phyloP scores from a whole-genome alignment of 1,284 basidiomycete genomes.

The Abortiporus biennis region DNA sequence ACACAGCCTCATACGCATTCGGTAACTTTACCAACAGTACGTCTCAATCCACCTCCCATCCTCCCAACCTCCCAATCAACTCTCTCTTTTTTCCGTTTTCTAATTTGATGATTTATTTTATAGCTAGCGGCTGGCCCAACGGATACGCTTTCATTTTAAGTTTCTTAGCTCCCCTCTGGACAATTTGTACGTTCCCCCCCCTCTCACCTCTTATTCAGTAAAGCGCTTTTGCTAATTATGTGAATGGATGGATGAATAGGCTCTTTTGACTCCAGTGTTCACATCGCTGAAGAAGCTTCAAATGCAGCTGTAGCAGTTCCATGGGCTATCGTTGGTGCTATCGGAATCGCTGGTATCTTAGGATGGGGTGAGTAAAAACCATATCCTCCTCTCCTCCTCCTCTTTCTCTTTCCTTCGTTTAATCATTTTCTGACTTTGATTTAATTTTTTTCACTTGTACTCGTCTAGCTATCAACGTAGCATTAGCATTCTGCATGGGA shows the following conservation, averaged over 20 bases:
- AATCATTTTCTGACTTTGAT: too few relatives aligned
- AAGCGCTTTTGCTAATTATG: not conserved
- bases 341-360: conserved; percentile 50
- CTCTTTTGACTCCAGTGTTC: conserved; percentile 58
- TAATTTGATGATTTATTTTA: not conserved
- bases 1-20: conserved; percentile 7
- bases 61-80: not conserved
- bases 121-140: conserved; percentile 61
- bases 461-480: conserved; percentile 43
- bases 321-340: conserved; percentile 61
- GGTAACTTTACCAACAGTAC: conserved; percentile 17
- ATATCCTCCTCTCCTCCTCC: not conserved
- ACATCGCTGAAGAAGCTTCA: conserved; percentile 71
- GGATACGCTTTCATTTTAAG: conserved; percentile 75
- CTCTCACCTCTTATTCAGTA: not conserved
- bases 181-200: conserved; percentile 43
- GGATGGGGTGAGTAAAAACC: conserved; percentile 49
- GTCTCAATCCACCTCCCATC: conserved; percentile 17
- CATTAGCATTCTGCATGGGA: conserved; percentile 57
- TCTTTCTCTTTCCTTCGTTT: not conserved
- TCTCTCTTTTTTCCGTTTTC: conserved; percentile 1
- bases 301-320: conserved; percentile 72
- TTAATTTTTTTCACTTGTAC: not conserved
- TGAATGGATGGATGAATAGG: conserved; percentile 26
- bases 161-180: conserved; percentile 75